Conservation (phyloP, 1,284 basidiomycete species). For the Malassezia restricta region DNA sequence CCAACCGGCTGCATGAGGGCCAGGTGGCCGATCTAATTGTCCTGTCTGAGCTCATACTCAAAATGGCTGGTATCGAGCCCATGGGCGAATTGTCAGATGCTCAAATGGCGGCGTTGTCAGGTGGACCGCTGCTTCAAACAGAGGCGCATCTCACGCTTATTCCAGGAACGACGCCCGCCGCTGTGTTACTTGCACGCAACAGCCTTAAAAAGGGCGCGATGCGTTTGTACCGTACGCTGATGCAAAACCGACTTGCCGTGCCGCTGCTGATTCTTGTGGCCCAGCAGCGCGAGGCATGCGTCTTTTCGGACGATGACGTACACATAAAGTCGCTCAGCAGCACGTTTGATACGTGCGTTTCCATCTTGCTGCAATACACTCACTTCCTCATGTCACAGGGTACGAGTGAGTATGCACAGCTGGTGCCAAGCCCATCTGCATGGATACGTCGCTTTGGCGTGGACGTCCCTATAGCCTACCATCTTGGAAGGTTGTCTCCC, state of each 20-base stretch:
- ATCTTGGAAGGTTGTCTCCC: constrained; percentile 27
- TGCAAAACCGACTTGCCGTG: constrained; percentile 25
- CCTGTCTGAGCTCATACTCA: constrained; percentile 77
- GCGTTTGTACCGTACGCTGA: constrained; percentile 25
- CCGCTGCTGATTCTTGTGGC: constrained; percentile 40
- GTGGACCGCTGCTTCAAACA: constrained; percentile 71
- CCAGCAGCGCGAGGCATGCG: constrained; percentile 40
- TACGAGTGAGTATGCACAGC: constrained; percentile 24
- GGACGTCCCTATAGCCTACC: constrained; percentile 38
- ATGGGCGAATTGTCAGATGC: constrained; percentile 60
- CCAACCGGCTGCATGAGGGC: constrained; percentile 60
- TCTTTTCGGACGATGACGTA: constrained; percentile 35
- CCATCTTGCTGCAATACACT: constrained; percentile 40
- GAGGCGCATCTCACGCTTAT: constrained; percentile 57
- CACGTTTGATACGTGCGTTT: constrained; percentile 38
- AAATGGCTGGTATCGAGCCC: constrained; percentile 81
- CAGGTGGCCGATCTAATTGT: constrained; percentile 82
- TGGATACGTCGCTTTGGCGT: constrained; percentile 34
- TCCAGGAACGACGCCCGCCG: constrained; percentile 34
- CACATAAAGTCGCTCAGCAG: constrained; percentile 42
- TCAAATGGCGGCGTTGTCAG: constrained; percentile 77
- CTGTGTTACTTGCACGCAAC: constrained; percentile 48
- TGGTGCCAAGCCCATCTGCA: constrained; percentile 25
- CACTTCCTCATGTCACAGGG: constrained; percentile 38
- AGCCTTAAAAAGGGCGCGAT: constrained; percentile 26